Evolutionary conservation across 371 early-diverging fungal species (phyloP), one percentile per base, ranked within the genome.

Genomic region (Mortierella sp.): DNA sequence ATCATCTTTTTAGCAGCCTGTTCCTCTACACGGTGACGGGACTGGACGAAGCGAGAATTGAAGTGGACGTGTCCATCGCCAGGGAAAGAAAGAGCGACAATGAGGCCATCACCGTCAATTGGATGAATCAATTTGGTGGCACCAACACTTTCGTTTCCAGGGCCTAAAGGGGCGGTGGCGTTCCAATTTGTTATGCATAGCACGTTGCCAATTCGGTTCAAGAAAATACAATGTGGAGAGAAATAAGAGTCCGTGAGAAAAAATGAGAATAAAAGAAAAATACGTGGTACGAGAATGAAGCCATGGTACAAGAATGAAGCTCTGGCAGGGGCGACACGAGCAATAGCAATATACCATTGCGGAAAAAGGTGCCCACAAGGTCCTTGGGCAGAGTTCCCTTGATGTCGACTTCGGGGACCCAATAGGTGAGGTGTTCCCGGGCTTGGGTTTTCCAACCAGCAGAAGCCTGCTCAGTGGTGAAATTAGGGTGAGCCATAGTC

Each of bases 351-450:
- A 20, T 75, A 80, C 81, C 81, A 39, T 80, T 80, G 45, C 81
- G 81, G 70, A 80, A 80, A 54, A 80, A 80, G 72, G 81, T 80
- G 63, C 81, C 81, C 6, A 80, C 70, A 24, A 80, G 75, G 66
- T 80, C 81, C 26, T 64, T 52, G 58, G 81, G 81, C n/a, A 80
- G n/a, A 0, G 26, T 61, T n/a, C 81, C 81, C 20, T 75, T 75
- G 63, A 80, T 66, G 45, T 80, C 81, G 47, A 72, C 81, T 45
- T 75, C 72, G 26, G 81, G 81, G 0, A 80, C 75, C 81, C 81
- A 80, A 63, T 80, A 80, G 40, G 75, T 20, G 14, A 75, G 51
- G 37, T 72, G 75, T 49, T 80, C 81, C 43, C 75, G 47, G 18
- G 40, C n/a, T 66, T 80, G 81, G 1, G 72, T 75, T 35, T 72